Evolutionary conservation across 139 green algal genomes (phyloP).

Genomic region (Tetradesmus lagerheimii): DNA sequence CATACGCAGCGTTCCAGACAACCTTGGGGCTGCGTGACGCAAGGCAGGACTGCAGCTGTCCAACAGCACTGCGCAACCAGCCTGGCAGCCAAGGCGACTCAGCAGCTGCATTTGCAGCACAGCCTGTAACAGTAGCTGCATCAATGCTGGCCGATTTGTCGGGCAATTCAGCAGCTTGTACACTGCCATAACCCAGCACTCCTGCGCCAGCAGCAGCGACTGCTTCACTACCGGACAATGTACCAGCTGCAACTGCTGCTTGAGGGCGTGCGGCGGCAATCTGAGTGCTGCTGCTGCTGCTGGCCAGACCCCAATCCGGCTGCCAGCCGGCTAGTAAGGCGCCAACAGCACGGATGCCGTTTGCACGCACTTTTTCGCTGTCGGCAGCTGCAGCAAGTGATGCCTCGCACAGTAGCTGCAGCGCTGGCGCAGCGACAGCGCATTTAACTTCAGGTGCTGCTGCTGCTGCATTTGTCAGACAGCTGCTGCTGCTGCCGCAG

Average conservation of each 20-base stretch:
- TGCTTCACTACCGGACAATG: too few relatives aligned
- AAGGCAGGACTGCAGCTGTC: constrained; percentile 63
- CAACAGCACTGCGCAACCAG: constrained; percentile 57
- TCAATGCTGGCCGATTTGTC: not conserved
- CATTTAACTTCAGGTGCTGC: not conserved
- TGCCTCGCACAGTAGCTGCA: constrained; percentile 52
- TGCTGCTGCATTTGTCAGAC: not conserved
- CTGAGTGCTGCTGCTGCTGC: not conserved
- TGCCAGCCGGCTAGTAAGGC: constrained; percentile 57
- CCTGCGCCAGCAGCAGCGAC: too few relatives aligned
- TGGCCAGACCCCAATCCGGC: constrained; percentile 1
- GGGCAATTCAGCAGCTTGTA: too few relatives aligned
- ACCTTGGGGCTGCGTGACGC: constrained; percentile 73
- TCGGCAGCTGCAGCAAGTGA: constrained; percentile 60
- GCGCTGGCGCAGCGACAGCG: not conserved
- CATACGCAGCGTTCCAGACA: constrained; percentile 75
- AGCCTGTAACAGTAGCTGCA: not conserved
- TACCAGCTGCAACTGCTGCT: too few relatives aligned
- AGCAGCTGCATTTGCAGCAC: not conserved
- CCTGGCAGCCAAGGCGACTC: constrained; percentile 9
- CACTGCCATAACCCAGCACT: too few relatives aligned
- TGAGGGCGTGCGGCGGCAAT: too few relatives aligned
- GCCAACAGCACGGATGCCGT: constrained; percentile 68
- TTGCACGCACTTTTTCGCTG: constrained; percentile 73
- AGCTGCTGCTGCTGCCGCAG: not conserved